These are phyloP conservation scores for Polygonum aviculare DNA, from an alignment of 148 eudicot genomes.

Conservation along the genomic window DNA sequence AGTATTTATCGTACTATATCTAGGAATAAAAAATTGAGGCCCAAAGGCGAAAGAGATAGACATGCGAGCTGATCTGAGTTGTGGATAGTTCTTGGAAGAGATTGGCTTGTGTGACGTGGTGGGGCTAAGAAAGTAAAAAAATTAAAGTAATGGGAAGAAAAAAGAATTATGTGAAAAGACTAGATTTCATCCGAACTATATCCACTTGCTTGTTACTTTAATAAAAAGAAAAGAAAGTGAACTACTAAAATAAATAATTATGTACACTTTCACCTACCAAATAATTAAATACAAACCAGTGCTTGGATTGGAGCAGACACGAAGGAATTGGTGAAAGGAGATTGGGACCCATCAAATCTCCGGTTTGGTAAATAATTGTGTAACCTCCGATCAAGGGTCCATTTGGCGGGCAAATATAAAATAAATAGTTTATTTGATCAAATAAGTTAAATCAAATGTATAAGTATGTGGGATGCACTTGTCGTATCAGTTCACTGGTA, in stretches of 20 bases:
- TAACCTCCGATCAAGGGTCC: too few relatives aligned
- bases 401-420: too few relatives aligned
- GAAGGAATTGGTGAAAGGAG: background rate
- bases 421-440: too few relatives aligned
- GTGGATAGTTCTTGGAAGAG: background rate
- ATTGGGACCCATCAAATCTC: background rate
- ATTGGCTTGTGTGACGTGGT: constrained; percentile 1
- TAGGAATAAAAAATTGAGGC: background rate
- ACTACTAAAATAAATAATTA: background rate
- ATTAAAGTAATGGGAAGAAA: background rate
- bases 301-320: constrained; percentile 8
- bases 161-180: background rate
- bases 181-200: background rate
- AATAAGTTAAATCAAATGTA: too few relatives aligned
- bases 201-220: constrained; percentile 4
- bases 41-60: background rate
- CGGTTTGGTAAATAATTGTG: background rate
- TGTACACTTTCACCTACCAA: background rate
- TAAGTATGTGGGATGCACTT: too few relatives aligned
- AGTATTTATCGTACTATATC: too few relatives aligned
- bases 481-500: too few relatives aligned
- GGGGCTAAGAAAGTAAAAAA: background rate
- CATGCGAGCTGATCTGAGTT: background rate
- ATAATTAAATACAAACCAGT: background rate
- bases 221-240: background rate